Base-by-base conservation (phyloP, 495 filamentous ascomycete species). In the Annulohypoxylon nitens region DNA sequence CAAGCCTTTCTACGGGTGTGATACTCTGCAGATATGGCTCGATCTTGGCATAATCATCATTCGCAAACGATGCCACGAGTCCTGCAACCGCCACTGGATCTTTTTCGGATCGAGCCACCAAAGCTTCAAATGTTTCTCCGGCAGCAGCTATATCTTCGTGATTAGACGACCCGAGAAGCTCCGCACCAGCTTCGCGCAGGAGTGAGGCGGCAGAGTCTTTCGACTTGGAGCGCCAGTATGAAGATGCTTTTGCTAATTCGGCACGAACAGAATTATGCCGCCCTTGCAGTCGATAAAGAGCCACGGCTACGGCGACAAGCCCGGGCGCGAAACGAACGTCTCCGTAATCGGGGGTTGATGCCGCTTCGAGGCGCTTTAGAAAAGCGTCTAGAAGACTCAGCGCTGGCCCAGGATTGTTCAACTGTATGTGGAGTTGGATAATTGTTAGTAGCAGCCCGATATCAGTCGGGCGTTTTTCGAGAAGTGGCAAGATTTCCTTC, bases 291-390 rank as follows among this genome's bases (percentile, higher is more conserved):
- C 88, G 88, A 81, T 97, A 97, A 0, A 99, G 84, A 2, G 93
- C 90, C 12, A 97, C 90, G 4, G 94, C 85, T 2, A 93, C 84
- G n/a, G 92, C 93, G 14, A 97, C 86, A 0, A 99, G 84, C 26
- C 97, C 97, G 0, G 97, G 96, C 36, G 93, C 90, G 78, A 90
- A 97, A 33, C 93, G 92, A 34, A 91, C 89, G 68, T 93, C 88
- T 30, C 86, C 78, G 60, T 89, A 77, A 30, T 84, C 78, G 11
- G 84, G 78, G 11, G 90, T 87, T 8, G 84, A 85, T 10, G 89
- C 89, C 37, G 87, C 81, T 71, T 95, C 93, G n/a, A 97, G 86
- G 16, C 86, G 87, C 67, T 86, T 88, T 43, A 97, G 85, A 71
- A 93, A 92, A 11, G 86, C 82, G 74, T 97, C 93, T 16, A 99